Conservation (phyloP, 1,284 basidiomycete genomes). For the Trichosporon inkin region DNA sequence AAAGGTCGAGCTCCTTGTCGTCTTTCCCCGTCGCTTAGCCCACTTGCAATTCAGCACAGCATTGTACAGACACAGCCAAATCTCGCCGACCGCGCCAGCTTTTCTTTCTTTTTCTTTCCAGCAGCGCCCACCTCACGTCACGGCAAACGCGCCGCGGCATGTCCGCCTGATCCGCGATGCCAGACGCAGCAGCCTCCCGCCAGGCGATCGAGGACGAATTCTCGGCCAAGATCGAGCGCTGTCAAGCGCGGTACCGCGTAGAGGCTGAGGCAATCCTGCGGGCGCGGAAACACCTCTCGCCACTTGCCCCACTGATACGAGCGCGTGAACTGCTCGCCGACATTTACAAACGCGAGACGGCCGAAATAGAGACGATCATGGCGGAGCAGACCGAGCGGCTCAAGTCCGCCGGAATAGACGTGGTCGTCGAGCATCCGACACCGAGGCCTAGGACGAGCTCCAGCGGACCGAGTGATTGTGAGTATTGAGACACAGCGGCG, state of each 20-base stretch:
- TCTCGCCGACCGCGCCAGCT: too few relatives aligned
- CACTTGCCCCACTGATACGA: background rate
- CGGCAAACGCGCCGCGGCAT: background rate
- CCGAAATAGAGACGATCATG: background rate
- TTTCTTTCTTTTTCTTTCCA: too few relatives aligned
- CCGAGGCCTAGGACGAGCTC: background rate
- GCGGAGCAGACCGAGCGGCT: background rate
- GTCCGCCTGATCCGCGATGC: background rate
- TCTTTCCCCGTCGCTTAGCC: too few relatives aligned
- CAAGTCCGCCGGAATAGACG: background rate
- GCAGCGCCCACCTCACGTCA: too few relatives aligned
- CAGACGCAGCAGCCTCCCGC: background rate
- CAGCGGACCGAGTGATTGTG: background rate
- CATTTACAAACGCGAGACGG: conserved; percentile 1
- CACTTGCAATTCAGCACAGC: too few relatives aligned
- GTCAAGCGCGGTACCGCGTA: background rate
- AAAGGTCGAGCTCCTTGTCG: too few relatives aligned
- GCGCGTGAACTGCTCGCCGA: background rate
- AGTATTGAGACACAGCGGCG: background rate
- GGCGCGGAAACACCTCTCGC: background rate
- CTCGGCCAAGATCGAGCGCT: background rate
- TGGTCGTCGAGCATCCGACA: background rate
- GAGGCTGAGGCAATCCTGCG: background rate
- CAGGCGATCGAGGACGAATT: background rate
- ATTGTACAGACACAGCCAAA: too few relatives aligned